Percentiles rank a stretch among this genome's conserved stretches.
Conservation (phyloP, 1,139 yeast genomes). For the Hansenula lynferdii region DNA sequence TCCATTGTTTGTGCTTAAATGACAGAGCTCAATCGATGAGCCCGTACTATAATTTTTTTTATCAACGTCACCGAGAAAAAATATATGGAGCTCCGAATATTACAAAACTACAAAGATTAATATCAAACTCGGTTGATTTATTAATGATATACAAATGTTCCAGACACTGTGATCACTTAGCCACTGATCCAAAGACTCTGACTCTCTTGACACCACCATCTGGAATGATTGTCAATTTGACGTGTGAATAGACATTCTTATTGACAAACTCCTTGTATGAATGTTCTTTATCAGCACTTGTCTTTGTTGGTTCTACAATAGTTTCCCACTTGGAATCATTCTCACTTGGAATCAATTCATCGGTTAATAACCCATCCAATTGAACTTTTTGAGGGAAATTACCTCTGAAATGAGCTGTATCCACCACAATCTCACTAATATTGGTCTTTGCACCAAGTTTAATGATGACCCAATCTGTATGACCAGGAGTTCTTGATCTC, state of each 20-base stretch:
- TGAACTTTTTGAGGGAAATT: slow-evolving; percentile 81
- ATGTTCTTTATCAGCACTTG: slow-evolving; percentile 81
- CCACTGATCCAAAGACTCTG: slow-evolving; percentile 68
- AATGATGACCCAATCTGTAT: slow-evolving; percentile 86
- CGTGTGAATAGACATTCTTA: slow-evolving; percentile 47
- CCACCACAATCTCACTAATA: slow-evolving; percentile 60
- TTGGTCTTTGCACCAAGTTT: slow-evolving; percentile 65
- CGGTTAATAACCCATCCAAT: slow-evolving; percentile 49
- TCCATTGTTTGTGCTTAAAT: too few species aligned
- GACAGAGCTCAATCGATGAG: too few species aligned
- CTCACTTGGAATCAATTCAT: slow-evolving; percentile 30
- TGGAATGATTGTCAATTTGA: slow-evolving; percentile 78
- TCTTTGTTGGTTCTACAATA: slow-evolving; percentile 64
- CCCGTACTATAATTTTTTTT: too few species aligned
- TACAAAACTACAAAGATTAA: too few species aligned
- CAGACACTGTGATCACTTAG: slow-evolving; percentile 9
- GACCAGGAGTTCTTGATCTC: slow-evolving; percentile 78
- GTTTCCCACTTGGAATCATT: slow-evolving; percentile 51
- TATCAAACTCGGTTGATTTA: too few species aligned
- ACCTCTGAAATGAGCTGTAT: slow-evolving; percentile 92
- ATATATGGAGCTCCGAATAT: too few species aligned
- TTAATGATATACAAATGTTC: too few species aligned
- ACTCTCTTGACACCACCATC: slow-evolving; percentile 95
- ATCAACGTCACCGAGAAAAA: too few species aligned
- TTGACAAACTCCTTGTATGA: slow-evolving; percentile 30